These are phyloP conservation scores for Hsuehochloa calcarea DNA, from an alignment of 176 grass and related monocot species.

Conservation along the genomic window DNA sequence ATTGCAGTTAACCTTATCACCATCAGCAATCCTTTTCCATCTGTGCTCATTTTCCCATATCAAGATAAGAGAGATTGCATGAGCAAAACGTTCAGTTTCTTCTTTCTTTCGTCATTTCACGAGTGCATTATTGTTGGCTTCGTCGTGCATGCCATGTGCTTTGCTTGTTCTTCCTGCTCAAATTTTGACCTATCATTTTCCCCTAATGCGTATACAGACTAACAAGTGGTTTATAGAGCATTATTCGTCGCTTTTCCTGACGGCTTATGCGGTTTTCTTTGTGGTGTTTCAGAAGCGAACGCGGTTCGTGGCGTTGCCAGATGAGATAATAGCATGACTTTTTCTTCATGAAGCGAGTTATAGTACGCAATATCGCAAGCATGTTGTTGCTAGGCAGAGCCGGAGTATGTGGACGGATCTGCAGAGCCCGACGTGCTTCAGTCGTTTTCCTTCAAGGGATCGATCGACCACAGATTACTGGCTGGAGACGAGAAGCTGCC, in stretches of 20 bases:
- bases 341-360: neutral
- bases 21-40: neutral
- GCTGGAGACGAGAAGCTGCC: neutral
- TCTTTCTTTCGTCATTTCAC: neutral
- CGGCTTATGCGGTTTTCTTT: conserved; percentile 6
- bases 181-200: conserved; percentile 26
- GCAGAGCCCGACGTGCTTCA: neutral
- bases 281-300: conserved; percentile 67
- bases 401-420: neutral
- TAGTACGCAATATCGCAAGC: neutral
- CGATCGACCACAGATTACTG: neutral
- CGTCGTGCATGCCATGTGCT: neutral
- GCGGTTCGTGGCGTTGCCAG: conserved; percentile 69
- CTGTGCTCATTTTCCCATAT: neutral
- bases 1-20: neutral
- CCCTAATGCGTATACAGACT: neutral
- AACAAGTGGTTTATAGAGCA: neutral
- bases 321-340: conserved; percentile 69
- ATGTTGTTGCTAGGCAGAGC: neutral
- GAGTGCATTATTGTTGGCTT: conserved; percentile 7
- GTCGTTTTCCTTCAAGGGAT: neutral
- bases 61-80: conserved; percentile 20
- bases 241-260: conserved; percentile 19
- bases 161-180: neutral
- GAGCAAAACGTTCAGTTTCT: conserved; percentile 5